phyloP scores from a whole-genome alignment of 2,329 filamentous ascomycete species.

The Scorias spongiosa region DNA sequence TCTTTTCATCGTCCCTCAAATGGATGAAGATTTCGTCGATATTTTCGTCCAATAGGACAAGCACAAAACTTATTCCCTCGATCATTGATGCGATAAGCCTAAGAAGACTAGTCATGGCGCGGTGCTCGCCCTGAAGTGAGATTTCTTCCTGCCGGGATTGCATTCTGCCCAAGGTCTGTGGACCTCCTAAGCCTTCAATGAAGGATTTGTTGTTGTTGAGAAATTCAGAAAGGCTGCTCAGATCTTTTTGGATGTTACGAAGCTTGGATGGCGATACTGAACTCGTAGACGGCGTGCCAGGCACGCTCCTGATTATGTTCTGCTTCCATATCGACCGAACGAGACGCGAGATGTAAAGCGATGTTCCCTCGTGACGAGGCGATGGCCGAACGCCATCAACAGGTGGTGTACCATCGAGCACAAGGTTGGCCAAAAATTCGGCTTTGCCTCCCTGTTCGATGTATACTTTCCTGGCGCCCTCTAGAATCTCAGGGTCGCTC shows the following conservation, averaged over 20 bases:
- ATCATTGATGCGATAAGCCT: constrained; percentile 79
- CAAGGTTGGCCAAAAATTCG: constrained; percentile 62
- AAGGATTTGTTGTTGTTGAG: constrained; percentile 75
- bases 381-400: constrained; percentile 78
- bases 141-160: constrained; percentile 80
- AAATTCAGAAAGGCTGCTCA: constrained; percentile 67
- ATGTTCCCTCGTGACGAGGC: constrained; percentile 74
- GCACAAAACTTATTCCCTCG: constrained; percentile 90
- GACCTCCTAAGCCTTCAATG: constrained; percentile 86
- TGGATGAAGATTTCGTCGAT: constrained; percentile 74
- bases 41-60: constrained; percentile 87
- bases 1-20: constrained; percentile 50
- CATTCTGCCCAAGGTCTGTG: constrained; percentile 65
- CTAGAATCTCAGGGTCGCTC: constrained; percentile 71
- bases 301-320: constrained; percentile 43
- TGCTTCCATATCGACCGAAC: constrained; percentile 79
- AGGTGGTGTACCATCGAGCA: constrained; percentile 44
- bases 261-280: constrained; percentile 47
- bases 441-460: constrained; percentile 87
- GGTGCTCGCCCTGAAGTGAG: constrained; percentile 83
- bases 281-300: constrained; percentile 15
- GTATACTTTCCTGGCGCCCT: constrained; percentile 72
- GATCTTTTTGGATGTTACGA: constrained; percentile 59
- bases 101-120: constrained; percentile 74
- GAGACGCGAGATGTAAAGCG: constrained; percentile 76